Base-by-base conservation (phyloP, 306 rosid species). In the Sindora glabra region DNA sequence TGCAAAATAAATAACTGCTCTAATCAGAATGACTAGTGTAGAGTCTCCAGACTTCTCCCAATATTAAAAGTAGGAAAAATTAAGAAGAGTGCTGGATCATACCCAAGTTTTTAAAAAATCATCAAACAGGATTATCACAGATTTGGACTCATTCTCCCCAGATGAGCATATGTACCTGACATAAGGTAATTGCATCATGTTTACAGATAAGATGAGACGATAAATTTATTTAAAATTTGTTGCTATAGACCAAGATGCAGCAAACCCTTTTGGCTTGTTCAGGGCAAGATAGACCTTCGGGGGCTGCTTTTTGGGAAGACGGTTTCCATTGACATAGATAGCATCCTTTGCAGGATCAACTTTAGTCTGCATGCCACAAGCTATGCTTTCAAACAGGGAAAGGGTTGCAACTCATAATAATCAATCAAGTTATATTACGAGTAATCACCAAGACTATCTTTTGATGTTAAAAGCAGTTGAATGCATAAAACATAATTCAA, bases 261-360 rank as follows among this genome's bases (percentile, higher is more conserved):
- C 89, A 67, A 59, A 91, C 98, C 98, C 98, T 81, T 91, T 91
- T 15, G 96, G 98, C 79, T 91, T 88, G 92, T 91, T 91, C 68
- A 91, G 74, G 6, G 96, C 96, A 65, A 91, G 74, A 77, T 91
- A 91, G 64, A 91, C 80, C 78, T 91, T 91, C 13, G 77, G 73
- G 59, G 98, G 88, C 79, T 85, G 87, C 73, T 69, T 91, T 89
- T 81, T 91, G 1, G 98, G 96, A 62, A 91, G 96, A 14, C 98
- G 89, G 67, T 67, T 91, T 29, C 98, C 98, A 24, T 85, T 85
- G 30, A 91, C 98, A 68, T 91, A 87, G 52, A 91, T 88, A 56
- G 74, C 51, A 73, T 91, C 98, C 82, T 75, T 88, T 56, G 76
- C 76, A 51, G 98, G 96, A 72, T 91, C 95, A 62, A 88, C 98